Evolutionary conservation across 2,329 filamentous ascomycete species (phyloP).

Genomic region (Aspergillus carbonarius): DNA sequence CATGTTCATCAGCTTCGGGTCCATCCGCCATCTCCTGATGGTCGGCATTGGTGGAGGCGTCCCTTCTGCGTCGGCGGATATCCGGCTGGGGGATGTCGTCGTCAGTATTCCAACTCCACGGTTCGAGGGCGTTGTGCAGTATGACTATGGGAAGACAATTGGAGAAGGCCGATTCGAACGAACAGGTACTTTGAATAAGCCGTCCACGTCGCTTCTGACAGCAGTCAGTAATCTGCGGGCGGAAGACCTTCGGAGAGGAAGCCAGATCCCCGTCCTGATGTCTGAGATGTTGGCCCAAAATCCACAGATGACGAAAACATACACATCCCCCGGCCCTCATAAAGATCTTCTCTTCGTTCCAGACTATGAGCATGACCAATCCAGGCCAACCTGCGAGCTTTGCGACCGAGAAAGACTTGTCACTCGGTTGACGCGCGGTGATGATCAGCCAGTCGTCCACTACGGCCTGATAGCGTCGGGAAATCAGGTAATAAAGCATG

Average conservation of each 20-base stretch:
- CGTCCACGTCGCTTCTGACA: constrained; percentile 13
- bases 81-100: constrained; percentile 20
- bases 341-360: not conserved
- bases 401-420: not conserved
- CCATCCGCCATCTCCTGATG: constrained; percentile 4
- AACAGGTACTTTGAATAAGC: constrained; percentile 15
- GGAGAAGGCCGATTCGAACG: constrained; percentile 10
- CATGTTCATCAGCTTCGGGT: constrained; percentile 5
- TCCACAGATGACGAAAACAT: not conserved
- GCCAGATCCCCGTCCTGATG: not conserved
- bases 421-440: not conserved
- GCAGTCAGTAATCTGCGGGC: constrained; percentile 15
- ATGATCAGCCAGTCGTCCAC: constrained; percentile 10
- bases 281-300: constrained; percentile 2
- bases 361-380: not conserved
- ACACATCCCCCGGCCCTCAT: not conserved
- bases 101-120: constrained; percentile 10
- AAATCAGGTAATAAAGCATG: constrained; percentile 15
- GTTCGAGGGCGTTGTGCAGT: constrained; percentile 20
- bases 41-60: constrained; percentile 17
- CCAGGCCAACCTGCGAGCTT: not conserved
- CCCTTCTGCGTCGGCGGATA: constrained; percentile 10
- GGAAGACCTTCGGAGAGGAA: not conserved
- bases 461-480: constrained; percentile 22
- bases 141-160: constrained; percentile 20